These are phyloP conservation scores for Boletus tomentosulus DNA, from an alignment of 768 basidiomycete species.

Conservation along the genomic window DNA sequence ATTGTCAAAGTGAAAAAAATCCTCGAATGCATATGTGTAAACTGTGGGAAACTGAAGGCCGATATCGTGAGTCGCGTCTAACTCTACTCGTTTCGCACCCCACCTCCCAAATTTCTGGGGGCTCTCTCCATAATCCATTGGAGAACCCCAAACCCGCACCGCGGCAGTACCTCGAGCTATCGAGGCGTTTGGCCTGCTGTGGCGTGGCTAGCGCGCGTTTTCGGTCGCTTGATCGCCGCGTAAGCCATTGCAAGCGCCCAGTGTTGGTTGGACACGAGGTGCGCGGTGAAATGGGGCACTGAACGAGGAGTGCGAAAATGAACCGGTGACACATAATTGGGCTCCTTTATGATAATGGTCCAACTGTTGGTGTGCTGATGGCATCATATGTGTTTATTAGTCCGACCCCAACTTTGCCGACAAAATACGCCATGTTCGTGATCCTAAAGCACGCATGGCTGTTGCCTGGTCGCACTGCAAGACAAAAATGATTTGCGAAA, in stretches of 20 bases:
- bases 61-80: conserved; percentile 88
- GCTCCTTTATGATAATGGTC: too few relatives aligned
- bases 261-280: conserved; percentile 82
- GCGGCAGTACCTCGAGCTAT: conserved; percentile 68
- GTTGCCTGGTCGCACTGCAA: conserved; percentile 86
- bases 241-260: conserved; percentile 61
- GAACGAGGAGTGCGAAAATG: conserved; percentile 88
- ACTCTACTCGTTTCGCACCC: conserved; percentile 88
- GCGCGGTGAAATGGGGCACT: conserved; percentile 97
- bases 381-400: conserved; percentile 42
- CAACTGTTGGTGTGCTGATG: conserved; percentile 19
- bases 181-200: conserved; percentile 82
- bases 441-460: conserved; percentile 84
- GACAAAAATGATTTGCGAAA: conserved; percentile 81
- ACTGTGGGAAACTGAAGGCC: conserved; percentile 96
- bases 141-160: conserved; percentile 94
- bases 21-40: conserved; percentile 96
- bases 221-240: conserved; percentile 95
- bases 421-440: conserved; percentile 82
- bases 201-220: conserved; percentile 78
- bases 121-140: conserved; percentile 86
- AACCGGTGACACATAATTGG: too few relatives aligned
- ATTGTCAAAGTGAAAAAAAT: conserved; percentile 99
- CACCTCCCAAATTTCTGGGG: conserved; percentile 98
- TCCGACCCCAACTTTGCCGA: conserved; percentile 81